phyloP scores from a whole-genome alignment of 116 monocot genomes.

The Papilionanthe hybrid region DNA sequence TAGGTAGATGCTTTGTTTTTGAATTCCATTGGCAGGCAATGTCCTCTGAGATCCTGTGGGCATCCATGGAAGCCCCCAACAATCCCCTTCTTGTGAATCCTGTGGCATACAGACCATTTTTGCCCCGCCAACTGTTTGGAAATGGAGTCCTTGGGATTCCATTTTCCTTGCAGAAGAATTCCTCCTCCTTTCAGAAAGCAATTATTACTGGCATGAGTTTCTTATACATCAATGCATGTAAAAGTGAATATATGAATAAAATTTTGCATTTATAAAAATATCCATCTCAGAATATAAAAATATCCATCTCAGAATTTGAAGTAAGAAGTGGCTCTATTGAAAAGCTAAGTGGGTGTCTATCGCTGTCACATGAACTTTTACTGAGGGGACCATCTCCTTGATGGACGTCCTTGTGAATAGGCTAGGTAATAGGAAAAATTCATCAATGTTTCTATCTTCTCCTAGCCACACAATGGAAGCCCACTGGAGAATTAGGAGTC shows the following conservation, averaged over 20 bases:
- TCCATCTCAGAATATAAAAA: background rate
- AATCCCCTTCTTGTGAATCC: conserved; percentile 70
- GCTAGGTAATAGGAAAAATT: background rate
- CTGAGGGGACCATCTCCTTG: conserved; percentile 12
- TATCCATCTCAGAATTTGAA: background rate
- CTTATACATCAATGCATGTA: background rate
- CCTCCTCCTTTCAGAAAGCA: conserved; percentile 27
- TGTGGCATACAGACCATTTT: conserved; percentile 59
- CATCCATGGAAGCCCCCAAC: conserved; percentile 61
- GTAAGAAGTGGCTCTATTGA: background rate
- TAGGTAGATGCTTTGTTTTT: conserved; percentile 25
- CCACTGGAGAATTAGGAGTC: too few species aligned
- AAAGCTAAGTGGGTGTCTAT: background rate
- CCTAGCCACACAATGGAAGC: background rate
- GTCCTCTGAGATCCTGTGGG: conserved; percentile 55
- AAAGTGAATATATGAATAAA: background rate
- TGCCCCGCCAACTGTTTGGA: conserved; percentile 69
- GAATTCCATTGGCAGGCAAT: conserved; percentile 54
- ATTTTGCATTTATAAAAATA: background rate
- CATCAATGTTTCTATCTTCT: conserved; percentile 10
- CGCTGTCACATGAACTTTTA: conserved; percentile 13
- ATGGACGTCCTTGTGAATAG: conserved; percentile 8
- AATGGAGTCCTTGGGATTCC: conserved; percentile 48
- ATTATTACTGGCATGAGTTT: background rate
- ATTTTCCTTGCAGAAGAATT: conserved; percentile 53